These are phyloP conservation scores for Hyaloperonospora arabidopsidis DNA, from an alignment of 352 stramenopile species.

Conservation along the genomic window DNA sequence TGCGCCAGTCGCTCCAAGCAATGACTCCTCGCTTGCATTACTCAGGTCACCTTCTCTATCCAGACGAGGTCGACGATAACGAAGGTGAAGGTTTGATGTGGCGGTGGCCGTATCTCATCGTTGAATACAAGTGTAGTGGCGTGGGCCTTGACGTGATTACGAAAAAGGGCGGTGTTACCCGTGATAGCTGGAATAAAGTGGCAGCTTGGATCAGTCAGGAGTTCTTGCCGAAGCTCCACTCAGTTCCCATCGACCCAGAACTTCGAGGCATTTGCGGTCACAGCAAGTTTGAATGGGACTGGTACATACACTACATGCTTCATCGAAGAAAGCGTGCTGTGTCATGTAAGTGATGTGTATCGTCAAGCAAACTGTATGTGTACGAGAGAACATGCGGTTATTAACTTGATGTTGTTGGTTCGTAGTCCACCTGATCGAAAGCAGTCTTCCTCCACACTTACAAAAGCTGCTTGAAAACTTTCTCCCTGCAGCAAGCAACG, in stretches of 20 bases:
- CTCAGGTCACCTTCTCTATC: conserved; percentile 44
- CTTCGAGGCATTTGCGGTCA: conserved; percentile 55
- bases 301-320: conserved; percentile 77
- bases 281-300: conserved; percentile 59
- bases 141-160: conserved; percentile 49
- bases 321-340: conserved; percentile 52
- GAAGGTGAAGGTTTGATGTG: conserved; percentile 61
- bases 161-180: conserved; percentile 42
- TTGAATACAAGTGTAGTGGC: conserved; percentile 51
- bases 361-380: too few species aligned
- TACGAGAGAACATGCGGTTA: not conserved
- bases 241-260: conserved; percentile 36
- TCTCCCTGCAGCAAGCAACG: conserved; percentile 28
- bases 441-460: conserved; percentile 49
- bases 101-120: conserved; percentile 80
- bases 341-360: conserved; percentile 44
- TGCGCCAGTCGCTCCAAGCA: conserved; percentile 12
- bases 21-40: conserved; percentile 49
- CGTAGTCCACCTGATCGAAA: conserved; percentile 54
- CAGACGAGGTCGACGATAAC: conserved; percentile 58
- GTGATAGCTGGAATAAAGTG: conserved; percentile 38
- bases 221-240: conserved; percentile 58
- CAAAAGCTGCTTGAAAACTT: conserved; percentile 56
- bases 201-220: conserved; percentile 53
- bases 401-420: conserved; percentile 13